Evolutionary conservation across 352 stramenopile species (phyloP).

Genomic region (Globisporangium cederbergense): DNA sequence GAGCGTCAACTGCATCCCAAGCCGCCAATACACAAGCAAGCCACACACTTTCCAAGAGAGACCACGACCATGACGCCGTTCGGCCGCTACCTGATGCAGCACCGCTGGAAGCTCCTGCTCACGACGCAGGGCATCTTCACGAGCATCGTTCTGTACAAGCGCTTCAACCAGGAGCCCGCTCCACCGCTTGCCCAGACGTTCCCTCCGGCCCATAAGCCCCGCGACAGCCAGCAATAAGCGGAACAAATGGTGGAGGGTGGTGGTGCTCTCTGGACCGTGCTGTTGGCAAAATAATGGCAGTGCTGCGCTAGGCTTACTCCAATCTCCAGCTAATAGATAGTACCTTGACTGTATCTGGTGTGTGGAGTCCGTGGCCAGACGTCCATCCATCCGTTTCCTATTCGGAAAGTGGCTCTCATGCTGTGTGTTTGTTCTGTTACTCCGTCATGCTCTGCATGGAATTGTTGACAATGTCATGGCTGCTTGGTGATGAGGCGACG

Average conservation of each 20-base stretch:
- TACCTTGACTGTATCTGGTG: neutral
- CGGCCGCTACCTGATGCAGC: constrained; percentile 51
- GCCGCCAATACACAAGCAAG: too few relatives aligned
- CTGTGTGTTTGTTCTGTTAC: neutral
- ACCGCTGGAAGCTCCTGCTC: constrained; percentile 78
- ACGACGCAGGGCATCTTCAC: constrained; percentile 71
- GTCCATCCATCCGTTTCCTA: neutral
- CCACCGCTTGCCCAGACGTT: constrained; percentile 13
- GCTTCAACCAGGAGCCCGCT: constrained; percentile 31
- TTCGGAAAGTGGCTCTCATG: neutral
- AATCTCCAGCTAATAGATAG: neutral
- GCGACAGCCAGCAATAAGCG: neutral
- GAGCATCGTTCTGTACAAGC: constrained; percentile 55
- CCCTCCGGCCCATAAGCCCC: constrained; percentile 7
- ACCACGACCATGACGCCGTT: constrained; percentile 35
- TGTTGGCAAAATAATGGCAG: neutral
- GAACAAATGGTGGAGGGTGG: neutral
- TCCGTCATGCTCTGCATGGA: neutral
- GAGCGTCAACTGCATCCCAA: too few relatives aligned
- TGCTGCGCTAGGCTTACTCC: neutral
- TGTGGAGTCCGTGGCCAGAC: neutral
- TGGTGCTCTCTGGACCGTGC: neutral
- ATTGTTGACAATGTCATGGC: neutral
- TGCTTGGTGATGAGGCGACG: neutral
- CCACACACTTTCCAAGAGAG: neutral